phyloP scores from a whole-genome alignment of 345 rosid species.

The Syzygium grande region DNA sequence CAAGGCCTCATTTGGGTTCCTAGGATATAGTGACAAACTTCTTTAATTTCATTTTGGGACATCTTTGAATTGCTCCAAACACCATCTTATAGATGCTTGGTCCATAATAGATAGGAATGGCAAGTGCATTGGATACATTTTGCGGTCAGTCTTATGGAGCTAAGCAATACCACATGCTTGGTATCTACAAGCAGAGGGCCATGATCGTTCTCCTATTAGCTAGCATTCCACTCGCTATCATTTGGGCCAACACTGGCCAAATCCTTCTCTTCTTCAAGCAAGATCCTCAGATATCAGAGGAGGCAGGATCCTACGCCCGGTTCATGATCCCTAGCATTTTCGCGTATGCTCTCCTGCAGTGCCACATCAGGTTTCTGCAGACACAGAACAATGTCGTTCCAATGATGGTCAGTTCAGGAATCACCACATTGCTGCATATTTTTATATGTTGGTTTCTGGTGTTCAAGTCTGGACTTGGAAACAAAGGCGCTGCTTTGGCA shows the following conservation, averaged over 20 bases:
- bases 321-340: background rate
- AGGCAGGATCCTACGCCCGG: background rate
- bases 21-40: background rate
- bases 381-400: constrained; percentile 42
- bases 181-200: constrained; percentile 19
- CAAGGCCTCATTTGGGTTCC: background rate
- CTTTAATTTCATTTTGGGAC: background rate
- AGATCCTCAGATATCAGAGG: background rate
- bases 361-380: constrained; percentile 27
- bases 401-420: constrained; percentile 32
- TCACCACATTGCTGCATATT: constrained; percentile 31
- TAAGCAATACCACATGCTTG: constrained; percentile 11
- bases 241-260: background rate
- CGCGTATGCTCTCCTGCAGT: background rate
- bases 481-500: constrained; percentile 45
- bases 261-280: background rate
- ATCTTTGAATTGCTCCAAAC: background rate
- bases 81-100: background rate
- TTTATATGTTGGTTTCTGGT: constrained; percentile 38
- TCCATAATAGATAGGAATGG: constrained; percentile 16
- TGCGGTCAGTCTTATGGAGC: background rate
- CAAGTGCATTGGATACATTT: background rate
- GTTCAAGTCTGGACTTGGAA: constrained; percentile 30
- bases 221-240: constrained; percentile 10
- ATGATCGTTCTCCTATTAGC: constrained; percentile 10